Conservation (phyloP, 23 red algal genomes). For the Gracilaria domingensis region DNA sequence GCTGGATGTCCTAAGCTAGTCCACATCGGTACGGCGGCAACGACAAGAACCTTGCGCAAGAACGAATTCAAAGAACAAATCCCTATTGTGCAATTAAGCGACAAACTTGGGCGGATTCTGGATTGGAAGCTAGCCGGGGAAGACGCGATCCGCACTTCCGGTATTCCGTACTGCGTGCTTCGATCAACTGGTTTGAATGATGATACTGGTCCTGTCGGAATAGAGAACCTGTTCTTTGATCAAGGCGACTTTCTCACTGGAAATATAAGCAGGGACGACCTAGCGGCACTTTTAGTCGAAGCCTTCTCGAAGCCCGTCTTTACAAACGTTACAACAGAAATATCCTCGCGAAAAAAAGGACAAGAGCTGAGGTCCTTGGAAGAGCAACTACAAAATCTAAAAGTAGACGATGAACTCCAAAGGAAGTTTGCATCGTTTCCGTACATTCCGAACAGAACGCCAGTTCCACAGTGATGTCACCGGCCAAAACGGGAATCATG, state of each 20-base stretch:
- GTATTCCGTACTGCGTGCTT: constrained; percentile 79
- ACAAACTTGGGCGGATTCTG: constrained; percentile 82
- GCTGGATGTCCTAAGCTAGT: constrained; percentile 59
- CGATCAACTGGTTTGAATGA: constrained; percentile 91
- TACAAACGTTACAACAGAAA: constrained; percentile 48
- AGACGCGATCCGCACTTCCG: constrained; percentile 75
- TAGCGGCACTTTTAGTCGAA: constrained; percentile 72
- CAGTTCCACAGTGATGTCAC: background rate
- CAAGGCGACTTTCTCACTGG: constrained; percentile 89
- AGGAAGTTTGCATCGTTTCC: constrained; percentile 45
- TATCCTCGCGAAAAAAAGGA: constrained; percentile 12
- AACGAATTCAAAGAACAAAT: constrained; percentile 71
- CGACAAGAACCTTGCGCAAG: constrained; percentile 80
- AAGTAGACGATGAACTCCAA: background rate
- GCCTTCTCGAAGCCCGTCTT: constrained; percentile 26
- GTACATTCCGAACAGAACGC: constrained; percentile 24
- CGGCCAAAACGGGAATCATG: background rate
- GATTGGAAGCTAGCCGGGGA: constrained; percentile 97
- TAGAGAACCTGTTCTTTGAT: constrained; percentile 55
- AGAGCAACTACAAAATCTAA: constrained; percentile 20
- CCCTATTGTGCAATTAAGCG: constrained; percentile 84
- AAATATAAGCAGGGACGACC: constrained; percentile 79
- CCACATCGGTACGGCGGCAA: constrained; percentile 73
- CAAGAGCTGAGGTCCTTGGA: constrained; percentile 13
- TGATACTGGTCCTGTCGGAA: constrained; percentile 57